Evolutionary conservation across 2,329 filamentous ascomycete species (phyloP).

Genomic region (Claviceps cyperi): DNA sequence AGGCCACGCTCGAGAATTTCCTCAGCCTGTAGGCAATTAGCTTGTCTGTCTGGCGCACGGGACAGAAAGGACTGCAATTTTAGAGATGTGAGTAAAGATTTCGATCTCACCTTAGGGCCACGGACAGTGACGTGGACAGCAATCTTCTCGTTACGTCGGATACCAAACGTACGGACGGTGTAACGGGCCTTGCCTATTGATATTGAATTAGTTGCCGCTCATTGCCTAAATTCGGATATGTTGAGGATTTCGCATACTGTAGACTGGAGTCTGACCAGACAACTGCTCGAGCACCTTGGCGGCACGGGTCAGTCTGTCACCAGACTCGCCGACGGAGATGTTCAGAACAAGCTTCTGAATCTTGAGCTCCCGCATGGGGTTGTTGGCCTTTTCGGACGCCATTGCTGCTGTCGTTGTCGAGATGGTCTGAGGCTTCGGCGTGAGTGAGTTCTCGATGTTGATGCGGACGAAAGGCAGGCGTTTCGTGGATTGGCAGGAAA

Average conservation of each 20-base stretch:
- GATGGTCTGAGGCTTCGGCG: slow-evolving; percentile 21
- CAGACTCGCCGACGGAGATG: slow-evolving; percentile 99
- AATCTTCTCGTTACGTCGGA: slow-evolving; percentile 99
- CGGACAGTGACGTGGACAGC: slow-evolving; percentile 98
- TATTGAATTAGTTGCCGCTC: slow-evolving; percentile 7
- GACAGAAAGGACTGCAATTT: too few relatives aligned
- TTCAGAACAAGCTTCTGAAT: slow-evolving; percentile 99
- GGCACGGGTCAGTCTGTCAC: slow-evolving; percentile 99
- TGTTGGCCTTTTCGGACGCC: slow-evolving; percentile 70
- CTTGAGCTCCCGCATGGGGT: slow-evolving; percentile 99
- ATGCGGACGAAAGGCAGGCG: slow-evolving; percentile 6
- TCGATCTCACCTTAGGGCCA: slow-evolving; percentile 53
- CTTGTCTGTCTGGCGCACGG: background rate
- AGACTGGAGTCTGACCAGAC: slow-evolving; percentile 98
- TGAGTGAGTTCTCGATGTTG: background rate
- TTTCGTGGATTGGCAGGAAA: slow-evolving; percentile 23
- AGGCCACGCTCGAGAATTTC: slow-evolving; percentile 99
- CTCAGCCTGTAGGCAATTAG: slow-evolving; percentile 53
- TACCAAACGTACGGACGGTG: slow-evolving; percentile 99
- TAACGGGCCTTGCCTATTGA: slow-evolving; percentile 89
- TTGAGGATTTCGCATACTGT: slow-evolving; percentile 50
- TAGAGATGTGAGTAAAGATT: background rate
- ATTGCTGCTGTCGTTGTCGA: slow-evolving; percentile 26
- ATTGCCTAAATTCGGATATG: background rate
- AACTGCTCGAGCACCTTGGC: slow-evolving; percentile 99